phyloP scores from a whole-genome alignment of 2,329 filamentous ascomycete genomes.

The Monosporascus sp. region DNA sequence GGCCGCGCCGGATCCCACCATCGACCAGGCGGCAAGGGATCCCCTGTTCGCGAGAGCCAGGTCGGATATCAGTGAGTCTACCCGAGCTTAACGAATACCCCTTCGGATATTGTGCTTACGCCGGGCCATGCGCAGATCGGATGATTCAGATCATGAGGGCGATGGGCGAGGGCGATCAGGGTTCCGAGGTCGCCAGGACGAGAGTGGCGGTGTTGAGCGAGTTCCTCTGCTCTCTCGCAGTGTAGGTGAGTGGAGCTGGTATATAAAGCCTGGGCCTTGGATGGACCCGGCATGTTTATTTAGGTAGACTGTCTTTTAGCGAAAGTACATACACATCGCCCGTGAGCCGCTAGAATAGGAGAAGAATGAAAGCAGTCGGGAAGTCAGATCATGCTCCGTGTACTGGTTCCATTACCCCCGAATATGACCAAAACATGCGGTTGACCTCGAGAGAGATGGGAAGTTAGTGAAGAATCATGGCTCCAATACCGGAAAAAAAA shows the following conservation, averaged over 20 bases:
- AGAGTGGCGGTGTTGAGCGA: slow-evolving; percentile 54
- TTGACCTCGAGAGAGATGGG: too few species aligned
- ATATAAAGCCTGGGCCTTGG: too few species aligned
- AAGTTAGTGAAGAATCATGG: too few species aligned
- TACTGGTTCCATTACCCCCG: too few species aligned
- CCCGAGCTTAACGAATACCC: not conserved
- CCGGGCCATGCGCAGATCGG: slow-evolving; percentile 34
- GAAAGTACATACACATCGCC: too few species aligned
- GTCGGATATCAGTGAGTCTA: slow-evolving; percentile 53
- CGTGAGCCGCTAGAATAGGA: too few species aligned
- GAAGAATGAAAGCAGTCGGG: too few species aligned
- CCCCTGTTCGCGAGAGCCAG: slow-evolving; percentile 56
- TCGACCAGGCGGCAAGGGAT: slow-evolving; percentile 45
- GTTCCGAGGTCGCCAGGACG: slow-evolving; percentile 54
- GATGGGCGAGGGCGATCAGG: slow-evolving; percentile 51
- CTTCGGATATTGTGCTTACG: slow-evolving; percentile 5
- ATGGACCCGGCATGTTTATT: too few species aligned
- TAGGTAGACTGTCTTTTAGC: too few species aligned
- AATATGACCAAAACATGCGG: too few species aligned
- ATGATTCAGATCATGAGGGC: slow-evolving; percentile 61
- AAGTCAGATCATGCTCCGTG: too few species aligned
- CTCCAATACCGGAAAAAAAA: too few species aligned
- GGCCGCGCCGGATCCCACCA: slow-evolving; percentile 38
- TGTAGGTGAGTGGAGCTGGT: not conserved
- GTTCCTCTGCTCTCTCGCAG: slow-evolving; percentile 32